Evolutionary conservation across 345 rosid genomes (phyloP).

Genomic region (Citrus medica): DNA sequence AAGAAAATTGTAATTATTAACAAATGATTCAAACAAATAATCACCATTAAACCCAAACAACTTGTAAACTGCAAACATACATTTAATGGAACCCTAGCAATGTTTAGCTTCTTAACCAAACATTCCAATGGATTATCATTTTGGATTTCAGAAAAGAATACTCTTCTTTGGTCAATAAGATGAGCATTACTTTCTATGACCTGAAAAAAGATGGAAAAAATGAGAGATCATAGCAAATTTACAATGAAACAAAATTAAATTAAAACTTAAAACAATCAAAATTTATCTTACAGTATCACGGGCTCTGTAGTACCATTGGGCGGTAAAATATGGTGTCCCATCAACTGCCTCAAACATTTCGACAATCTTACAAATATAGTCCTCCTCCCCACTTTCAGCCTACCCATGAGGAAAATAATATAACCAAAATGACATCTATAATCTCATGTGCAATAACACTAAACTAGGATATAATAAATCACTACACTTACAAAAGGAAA

Average conservation of each 20-base stretch:
- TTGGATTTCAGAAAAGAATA: conserved; percentile 52
- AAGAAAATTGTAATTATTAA: conserved; percentile 7
- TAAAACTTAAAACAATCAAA: not conserved
- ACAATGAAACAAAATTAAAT: not conserved
- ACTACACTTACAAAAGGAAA: not conserved
- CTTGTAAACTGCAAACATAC: conserved; percentile 26
- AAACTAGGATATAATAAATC: not conserved
- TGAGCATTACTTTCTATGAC: conserved; percentile 30
- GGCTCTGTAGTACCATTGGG: conserved; percentile 81
- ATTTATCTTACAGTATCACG: conserved; percentile 56
- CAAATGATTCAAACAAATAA: not conserved
- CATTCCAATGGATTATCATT: conserved; percentile 55
- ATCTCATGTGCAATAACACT: not conserved
- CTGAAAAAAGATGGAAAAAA: conserved; percentile 24
- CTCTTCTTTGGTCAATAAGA: conserved; percentile 41
- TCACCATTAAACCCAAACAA: not conserved
- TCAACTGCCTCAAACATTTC: conserved; percentile 61
- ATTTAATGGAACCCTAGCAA: conserved; percentile 39
- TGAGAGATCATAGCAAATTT: not conserved
- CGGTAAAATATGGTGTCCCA: conserved; percentile 42
- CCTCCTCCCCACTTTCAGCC: conserved; percentile 47
- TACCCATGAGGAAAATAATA: conserved; percentile 11
- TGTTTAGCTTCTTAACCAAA: conserved; percentile 40
- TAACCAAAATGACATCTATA: not conserved
- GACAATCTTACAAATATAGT: conserved; percentile 48